Percentiles rank a stretch among this genome's conserved stretches.
Evolutionary conservation across 371 early-diverging fungal genomes (phyloP).

Genomic region (Dinochytrium kinnereticum): DNA sequence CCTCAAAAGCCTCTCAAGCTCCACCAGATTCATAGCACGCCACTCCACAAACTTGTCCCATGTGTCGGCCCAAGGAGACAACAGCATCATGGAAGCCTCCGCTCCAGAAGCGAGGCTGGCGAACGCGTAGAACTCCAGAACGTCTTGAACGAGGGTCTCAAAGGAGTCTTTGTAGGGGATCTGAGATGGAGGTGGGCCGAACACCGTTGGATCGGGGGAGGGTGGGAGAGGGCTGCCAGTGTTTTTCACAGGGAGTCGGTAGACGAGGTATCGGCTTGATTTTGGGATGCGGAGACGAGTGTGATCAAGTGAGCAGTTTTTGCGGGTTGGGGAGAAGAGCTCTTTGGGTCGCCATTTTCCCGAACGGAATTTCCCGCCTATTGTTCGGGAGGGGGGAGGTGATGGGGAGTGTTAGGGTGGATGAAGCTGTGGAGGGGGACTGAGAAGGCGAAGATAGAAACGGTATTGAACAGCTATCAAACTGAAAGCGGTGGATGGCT

Average conservation of each 20-base stretch:
- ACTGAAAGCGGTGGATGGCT: too few species aligned
- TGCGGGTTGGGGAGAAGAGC: neutral
- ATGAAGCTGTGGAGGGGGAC: too few species aligned
- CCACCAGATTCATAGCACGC: neutral
- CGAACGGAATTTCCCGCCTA: slow-evolving; percentile 8
- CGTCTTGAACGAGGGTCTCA: neutral
- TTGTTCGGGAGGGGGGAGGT: too few species aligned
- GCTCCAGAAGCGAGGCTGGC: slow-evolving; percentile 1
- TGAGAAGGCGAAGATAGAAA: too few species aligned
- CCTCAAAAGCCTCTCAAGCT: neutral
- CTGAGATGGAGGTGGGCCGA: neutral
- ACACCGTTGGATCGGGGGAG: neutral
- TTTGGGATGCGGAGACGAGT: neutral
- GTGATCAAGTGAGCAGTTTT: slow-evolving; percentile 6
- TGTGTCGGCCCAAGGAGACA: slow-evolving; percentile 5
- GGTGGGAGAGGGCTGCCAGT: neutral
- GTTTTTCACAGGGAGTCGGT: neutral
- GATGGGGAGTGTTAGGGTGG: too few species aligned
- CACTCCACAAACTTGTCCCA: slow-evolving; percentile 3
- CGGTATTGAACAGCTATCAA: too few species aligned
- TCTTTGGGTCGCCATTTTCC: neutral
- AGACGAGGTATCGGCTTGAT: neutral
- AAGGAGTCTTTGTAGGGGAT: neutral
- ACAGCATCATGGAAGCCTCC: neutral
- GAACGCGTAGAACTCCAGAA: neutral